Base-by-base conservation (phyloP, 2,329 filamentous ascomycete genomes). In the Fusarium sp. region DNA sequence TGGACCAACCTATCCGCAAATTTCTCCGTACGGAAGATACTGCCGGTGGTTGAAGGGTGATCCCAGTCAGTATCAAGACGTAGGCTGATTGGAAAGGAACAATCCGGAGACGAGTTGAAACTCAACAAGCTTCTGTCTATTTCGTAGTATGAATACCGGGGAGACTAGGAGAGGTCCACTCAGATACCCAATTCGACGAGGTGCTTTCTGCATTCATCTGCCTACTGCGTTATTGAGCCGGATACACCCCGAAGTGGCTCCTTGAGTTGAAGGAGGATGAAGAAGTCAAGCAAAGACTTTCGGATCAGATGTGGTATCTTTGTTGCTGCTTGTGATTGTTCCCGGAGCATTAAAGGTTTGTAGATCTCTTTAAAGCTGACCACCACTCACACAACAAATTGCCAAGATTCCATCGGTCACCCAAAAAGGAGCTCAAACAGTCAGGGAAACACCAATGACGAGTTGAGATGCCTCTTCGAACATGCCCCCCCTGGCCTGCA, bases 11-110 rank as follows among this genome's bases (percentile, higher is more conserved):
- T 18, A 46, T 20, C 46, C 56, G 55, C 23, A n/a, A 59, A 45
- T 69, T 66, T 66, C 66, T 63, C 55, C 48, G 47, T 56, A 32
- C 59, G 42, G 55, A 55, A 67, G 47, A 66, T 21, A 16, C 30
- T 66, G 54, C 54, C 61, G 56, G 34, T 11, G 61, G 27, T 21
- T 48, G 25, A 54, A 60, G 23, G 61, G 46, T 28, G 28, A 66
- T 37, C 61, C 63, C 18, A 28, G 47, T 43, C 47, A 16, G n/a
- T 25, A 40, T 25, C 46, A 14, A 27, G 28, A 23, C 20, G 51
- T 54, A 51, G 50, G 55, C 66, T 45, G 32, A 63, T 63, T 60
- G 54, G 49, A 65, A 60, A 54, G 28, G 53, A 65, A 65, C 30
- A 40, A 54, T 55, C 32, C 32, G 37, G 45, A 67, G 62, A 40